Conservation (phyloP, 140 eudicot species). For the Cichorium intybus region DNA sequence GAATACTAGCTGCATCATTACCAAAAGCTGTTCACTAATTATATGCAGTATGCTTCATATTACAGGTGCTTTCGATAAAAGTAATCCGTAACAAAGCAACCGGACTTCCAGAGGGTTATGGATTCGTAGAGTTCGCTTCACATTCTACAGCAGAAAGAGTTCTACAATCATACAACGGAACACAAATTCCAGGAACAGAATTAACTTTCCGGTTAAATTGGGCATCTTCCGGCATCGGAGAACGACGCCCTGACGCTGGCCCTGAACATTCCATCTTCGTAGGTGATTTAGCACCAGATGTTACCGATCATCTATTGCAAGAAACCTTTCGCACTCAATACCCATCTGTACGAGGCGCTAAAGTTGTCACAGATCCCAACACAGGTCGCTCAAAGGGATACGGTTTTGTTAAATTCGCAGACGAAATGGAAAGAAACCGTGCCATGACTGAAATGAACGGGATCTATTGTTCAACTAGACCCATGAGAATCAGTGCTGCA, state of each 20-base stretch:
- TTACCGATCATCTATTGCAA: conserved; percentile 79
- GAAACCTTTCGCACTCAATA: conserved; percentile 84
- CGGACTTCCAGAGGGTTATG: conserved; percentile 97
- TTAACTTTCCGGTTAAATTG: conserved; percentile 88
- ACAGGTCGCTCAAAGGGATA: conserved; percentile 97
- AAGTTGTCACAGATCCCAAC: conserved; percentile 88
- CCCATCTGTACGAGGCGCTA: conserved; percentile 96
- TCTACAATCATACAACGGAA: conserved; percentile 79
- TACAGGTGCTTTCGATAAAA: conserved; percentile 82
- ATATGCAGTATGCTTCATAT: too few relatives aligned
- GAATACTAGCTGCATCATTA: background rate
- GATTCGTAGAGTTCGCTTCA: conserved; percentile 83
- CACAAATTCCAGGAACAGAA: conserved; percentile 91
- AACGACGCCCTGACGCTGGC: conserved; percentile 71
- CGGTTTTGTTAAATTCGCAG: conserved; percentile 96
- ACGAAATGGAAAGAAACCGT: conserved; percentile 85
- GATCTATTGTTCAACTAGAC: conserved; percentile 84
- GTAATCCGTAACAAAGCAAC: conserved; percentile 88
- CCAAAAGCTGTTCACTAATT: background rate
- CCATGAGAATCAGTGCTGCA: conserved; percentile 98
- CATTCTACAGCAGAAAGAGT: conserved; percentile 84
- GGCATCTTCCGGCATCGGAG: conserved; percentile 98
- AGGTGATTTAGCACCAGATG: conserved; percentile 97
- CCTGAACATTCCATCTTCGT: conserved; percentile 98
- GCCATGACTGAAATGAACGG: conserved; percentile 99